Base-by-base conservation (phyloP, 2,329 filamentous ascomycete genomes). In the Trichoderma lentiforme region DNA sequence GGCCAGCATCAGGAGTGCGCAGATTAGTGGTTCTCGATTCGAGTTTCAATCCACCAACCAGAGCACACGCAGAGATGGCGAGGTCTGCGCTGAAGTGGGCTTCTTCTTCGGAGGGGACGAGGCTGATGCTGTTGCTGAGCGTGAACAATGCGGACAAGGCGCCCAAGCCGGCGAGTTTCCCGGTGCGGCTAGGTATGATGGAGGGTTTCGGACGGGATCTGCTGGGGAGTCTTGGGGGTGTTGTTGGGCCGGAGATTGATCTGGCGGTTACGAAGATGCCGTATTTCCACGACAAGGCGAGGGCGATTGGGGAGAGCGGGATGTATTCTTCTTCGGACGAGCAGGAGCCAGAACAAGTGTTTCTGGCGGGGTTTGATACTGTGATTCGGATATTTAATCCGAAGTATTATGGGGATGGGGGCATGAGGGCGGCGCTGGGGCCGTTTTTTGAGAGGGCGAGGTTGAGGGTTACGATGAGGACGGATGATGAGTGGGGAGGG, bases 331-430 rank as follows among this genome's bases (percentile, higher is more conserved):
- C 61, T 14, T 51, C 7, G 26, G 39, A 11, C 24, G 8, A 12
- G 15, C 18, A 21, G 74, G 68, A 77, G 11, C 77, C 79, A 8
- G 82, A 86, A 68, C 91, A 94, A 76, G 82, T 92, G 4, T 93
- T 93, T 76, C 86, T 95, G 3, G 87, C 89, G 2, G 93, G 93
- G 32, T 95, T 90, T 78, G 93, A 95, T 76, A 95, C 93, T 0
- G 82, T 95, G 7, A 88, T 92, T 18, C 87, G 93, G 24, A 89
- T 95, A 67, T 88, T 93, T 69, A 84, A 92, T 63, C 87, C 91
- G 0, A 93, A 92, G 78, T 95, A 95, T 81, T 93, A 94, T 77
- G 78, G 18, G 26, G 61, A 30, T 3, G 65, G 28, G 2, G 71
- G 71, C 3, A 87, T 91, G 73, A 83, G 88, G 14, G 80, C 79